phyloP scores from a whole-genome alignment of 225 moss, liverwort and hornwort genomes.

The Lunularia cruciata region DNA sequence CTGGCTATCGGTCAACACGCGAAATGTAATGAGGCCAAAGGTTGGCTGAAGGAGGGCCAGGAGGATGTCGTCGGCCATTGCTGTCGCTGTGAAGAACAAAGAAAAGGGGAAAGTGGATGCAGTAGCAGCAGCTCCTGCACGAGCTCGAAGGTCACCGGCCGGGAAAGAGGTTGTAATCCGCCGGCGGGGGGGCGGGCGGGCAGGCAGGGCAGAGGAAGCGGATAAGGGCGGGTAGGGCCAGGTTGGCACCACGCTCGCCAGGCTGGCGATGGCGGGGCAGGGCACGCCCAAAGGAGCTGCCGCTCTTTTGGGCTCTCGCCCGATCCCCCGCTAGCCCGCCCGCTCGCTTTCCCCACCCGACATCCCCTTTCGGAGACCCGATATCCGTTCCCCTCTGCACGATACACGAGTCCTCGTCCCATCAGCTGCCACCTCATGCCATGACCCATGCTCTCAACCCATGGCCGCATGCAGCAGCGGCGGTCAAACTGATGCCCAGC shows the following conservation, averaged over 20 bases:
- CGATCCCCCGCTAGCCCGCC: not conserved
- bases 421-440: not conserved
- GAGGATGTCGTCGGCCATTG: not conserved
- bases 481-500: conserved; percentile 2
- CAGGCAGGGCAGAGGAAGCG: conserved; percentile 20
- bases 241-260: conserved; percentile 33
- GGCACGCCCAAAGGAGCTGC: conserved; percentile 11
- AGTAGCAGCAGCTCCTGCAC: conserved; percentile 4
- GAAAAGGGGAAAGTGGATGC: not conserved
- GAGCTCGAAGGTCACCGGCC: not conserved
- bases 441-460: not conserved
- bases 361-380: not conserved
- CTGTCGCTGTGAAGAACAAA: not conserved
- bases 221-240: conserved; percentile 27
- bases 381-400: not conserved
- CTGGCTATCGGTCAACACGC: not conserved
- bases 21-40: not conserved
- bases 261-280: not conserved
- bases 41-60: too few species aligned
- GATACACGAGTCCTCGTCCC: not conserved
- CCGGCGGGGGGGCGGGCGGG: conserved; percentile 3
- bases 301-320: conserved; percentile 15
- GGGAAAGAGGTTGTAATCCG: not conserved
- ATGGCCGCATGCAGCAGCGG: not conserved
- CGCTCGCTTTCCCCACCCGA: not conserved